Evolutionary conservation across 331 rosid genomes (phyloP), one percentile per base, ranked within the genome.

Genomic region (Quercus lobata): DNA sequence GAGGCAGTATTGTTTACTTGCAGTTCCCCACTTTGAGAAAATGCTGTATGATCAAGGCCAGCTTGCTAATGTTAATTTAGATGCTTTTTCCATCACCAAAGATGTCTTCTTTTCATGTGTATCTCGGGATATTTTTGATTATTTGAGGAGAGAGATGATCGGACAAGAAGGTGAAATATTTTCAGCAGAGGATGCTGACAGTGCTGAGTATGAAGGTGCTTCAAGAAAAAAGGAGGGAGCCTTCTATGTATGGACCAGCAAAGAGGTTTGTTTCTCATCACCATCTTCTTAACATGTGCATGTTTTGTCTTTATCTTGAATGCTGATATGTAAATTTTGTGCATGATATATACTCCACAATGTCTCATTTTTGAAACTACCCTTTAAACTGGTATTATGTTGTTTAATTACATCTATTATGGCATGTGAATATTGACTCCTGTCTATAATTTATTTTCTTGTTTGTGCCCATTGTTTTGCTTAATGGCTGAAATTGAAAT

Each of bases 21-120:
- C 93, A 94, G 98, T 94, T 79, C 98, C 98, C 17, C 98, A 95
- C 91, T 95, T 95, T 65, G 98, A 95, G 92, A 92, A 95, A 94
- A 95, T 95, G 98, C 89, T 95, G 71, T 92, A 95, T 77, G 98
- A 95, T 86, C 97, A 95, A 86, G 97, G 97, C 65, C 98, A 95
- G 87, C 87, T 95, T 63, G 92, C 86, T 69, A 91, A 89, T 88
- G 96, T 82, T 57, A 91, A 89, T 80, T 83, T 92, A 78, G 98
- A 95, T 84, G 93, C 86, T 4, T 95, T 92, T 80, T 86, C 93
- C 68, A 88, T 95, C 57, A 85, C 97, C 69, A 91, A 95, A 81
- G 97, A 95, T 57, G 78, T 77, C 78, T 92, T 78, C 69, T 95
- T 85, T 88, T 89, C 97, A 53, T 84, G n/a, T 73, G 66, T 90